Base-by-base conservation (phyloP, 2,329 filamentous ascomycete genomes). In the Penicillium sp. region DNA sequence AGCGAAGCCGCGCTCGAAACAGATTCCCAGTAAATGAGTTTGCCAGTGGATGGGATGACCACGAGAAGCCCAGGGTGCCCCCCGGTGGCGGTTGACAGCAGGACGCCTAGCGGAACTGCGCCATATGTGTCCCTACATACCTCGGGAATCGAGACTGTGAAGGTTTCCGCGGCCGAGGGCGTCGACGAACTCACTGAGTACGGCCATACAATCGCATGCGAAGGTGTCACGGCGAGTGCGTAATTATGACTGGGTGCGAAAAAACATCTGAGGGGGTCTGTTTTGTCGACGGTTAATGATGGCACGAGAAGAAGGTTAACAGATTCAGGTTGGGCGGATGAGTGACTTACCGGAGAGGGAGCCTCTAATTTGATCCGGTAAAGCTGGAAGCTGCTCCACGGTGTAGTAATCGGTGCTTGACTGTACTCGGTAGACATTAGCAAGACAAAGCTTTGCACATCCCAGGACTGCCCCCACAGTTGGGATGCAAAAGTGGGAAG, bases 1-100 rank as follows among this genome's bases (percentile, higher is more conserved):
- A 96, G 83, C 0, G 91, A 92, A 41, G 92, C 90, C 10, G 92
- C 92, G 74, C 88, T 92, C 57, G 94, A 92, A 63, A 98, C 90
- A 41, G 92, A 96, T 74, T 98, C 95, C 92, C 95, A 98, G 75
- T 95, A 98, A 47, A 91, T 88, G 54, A 98, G 87, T 75, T 89
- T 93, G 54, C 95, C 95, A 51, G 84, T 92, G 17, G 86, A 86
- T 12, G 94, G 90, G 79, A 94, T 91, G 39, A 98, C 84, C 39
- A 97, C 85, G 31, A 99, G 86, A 39, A 99, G 83, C 2, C 95
- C 95, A 37, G 93, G 90, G 67, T 96, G 90, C 51, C 87, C 86
- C n/a, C 86, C 87, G 4, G 90, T 88, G 5, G 91, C 90, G 52
- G 90, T 88, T 0, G 90, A 89, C 6, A 97, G 88, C 54, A 99